Evolutionary conservation across 805 yeast genomes (phyloP).

Genomic region (Jamesozyma spencerorum): DNA sequence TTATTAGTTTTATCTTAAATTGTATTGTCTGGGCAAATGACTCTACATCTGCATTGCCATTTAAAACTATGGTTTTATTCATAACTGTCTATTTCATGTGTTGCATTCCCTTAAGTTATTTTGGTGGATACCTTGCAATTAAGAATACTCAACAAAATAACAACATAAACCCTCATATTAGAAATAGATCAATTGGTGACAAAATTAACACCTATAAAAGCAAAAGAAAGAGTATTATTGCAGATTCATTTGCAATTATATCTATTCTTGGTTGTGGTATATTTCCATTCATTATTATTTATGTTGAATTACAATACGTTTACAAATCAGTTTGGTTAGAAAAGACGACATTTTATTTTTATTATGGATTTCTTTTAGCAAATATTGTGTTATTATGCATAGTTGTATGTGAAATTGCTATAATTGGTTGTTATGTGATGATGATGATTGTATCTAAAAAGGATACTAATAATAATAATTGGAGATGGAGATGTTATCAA

Average conservation of each 20-base stretch:
- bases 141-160: background rate
- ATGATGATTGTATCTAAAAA: slow-evolving; percentile 33
- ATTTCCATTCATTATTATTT: slow-evolving; percentile 72
- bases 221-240: background rate
- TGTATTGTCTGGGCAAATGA: slow-evolving; percentile 67
- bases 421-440: slow-evolving; percentile 58
- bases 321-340: slow-evolving; percentile 75
- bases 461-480: slow-evolving; percentile 23
- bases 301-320: slow-evolving; percentile 64
- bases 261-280: slow-evolving; percentile 39
- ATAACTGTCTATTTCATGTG: slow-evolving; percentile 50
- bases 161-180: no score
- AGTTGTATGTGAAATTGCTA: slow-evolving; percentile 61
- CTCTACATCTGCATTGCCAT: slow-evolving; percentile 69
- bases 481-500: slow-evolving; percentile 80
- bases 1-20: slow-evolving; percentile 48
- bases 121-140: slow-evolving; percentile 46
- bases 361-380: slow-evolving; percentile 66
- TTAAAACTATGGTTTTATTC: slow-evolving; percentile 58
- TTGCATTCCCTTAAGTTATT: slow-evolving; percentile 64
- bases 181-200: slow-evolving; percentile 1
- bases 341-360: slow-evolving; percentile 66
- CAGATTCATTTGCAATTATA: slow-evolving; percentile 4
- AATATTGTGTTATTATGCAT: slow-evolving; percentile 51
- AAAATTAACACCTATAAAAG: background rate